Conservation (phyloP, 176 grass and related monocot species). For the Musa acuminata region DNA sequence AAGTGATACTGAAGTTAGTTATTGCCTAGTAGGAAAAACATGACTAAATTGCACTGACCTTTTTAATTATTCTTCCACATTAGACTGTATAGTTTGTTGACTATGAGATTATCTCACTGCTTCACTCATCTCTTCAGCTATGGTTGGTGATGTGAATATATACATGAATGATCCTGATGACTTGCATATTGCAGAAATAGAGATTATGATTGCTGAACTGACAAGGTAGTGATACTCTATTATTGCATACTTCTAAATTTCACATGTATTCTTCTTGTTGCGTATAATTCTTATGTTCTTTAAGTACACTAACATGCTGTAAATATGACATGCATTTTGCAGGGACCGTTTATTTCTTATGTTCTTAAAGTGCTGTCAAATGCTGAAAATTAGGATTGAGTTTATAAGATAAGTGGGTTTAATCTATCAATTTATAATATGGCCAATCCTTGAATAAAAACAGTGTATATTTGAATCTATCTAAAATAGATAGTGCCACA, state of each 20-base stretch:
- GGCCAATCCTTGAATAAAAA: neutral
- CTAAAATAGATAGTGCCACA: neutral
- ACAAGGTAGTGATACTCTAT: slow-evolving; percentile 34
- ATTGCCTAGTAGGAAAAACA: neutral
- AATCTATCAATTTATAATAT: neutral
- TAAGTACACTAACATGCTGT: too few species aligned
- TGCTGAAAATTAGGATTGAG: too few species aligned
- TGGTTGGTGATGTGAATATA: slow-evolving; percentile 95
- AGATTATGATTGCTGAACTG: slow-evolving; percentile 88
- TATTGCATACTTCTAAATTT: neutral
- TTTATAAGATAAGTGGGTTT: neutral
- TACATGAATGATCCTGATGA: slow-evolving; percentile 94
- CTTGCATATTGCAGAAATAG: slow-evolving; percentile 56
- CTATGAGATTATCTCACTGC: neutral
- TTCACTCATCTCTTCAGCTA: slow-evolving; percentile 35
- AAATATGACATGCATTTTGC: too few species aligned
- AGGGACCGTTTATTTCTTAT: too few species aligned
- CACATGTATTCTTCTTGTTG: neutral
- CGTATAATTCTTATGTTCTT: too few species aligned
- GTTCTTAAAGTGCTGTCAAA: too few species aligned
- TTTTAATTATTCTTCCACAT: neutral
- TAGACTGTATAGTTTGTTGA: neutral
- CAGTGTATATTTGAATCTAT: neutral
- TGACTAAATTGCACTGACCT: neutral
- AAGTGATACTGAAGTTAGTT: neutral